phyloP scores from a whole-genome alignment of 768 basidiomycete species.

The Termitomyces sp. region DNA sequence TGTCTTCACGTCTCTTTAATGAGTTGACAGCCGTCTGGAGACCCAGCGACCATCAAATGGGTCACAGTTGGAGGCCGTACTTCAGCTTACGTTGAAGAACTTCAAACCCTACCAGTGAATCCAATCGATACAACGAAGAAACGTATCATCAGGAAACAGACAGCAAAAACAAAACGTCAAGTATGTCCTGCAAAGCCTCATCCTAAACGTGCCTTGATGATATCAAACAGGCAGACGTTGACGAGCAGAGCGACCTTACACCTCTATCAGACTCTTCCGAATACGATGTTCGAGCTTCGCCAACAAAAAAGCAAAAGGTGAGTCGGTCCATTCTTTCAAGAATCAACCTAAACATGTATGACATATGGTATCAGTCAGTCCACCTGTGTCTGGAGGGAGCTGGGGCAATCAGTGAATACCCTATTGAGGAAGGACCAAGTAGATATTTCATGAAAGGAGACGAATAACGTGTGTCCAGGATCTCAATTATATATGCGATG shows the following conservation, averaged over 20 bases:
- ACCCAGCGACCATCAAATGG: constrained; percentile 71
- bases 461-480: too few relatives aligned
- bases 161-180: constrained; percentile 1
- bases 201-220: not conserved
- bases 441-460: not conserved
- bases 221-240: constrained; percentile 6
- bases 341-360: not conserved
- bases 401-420: not conserved
- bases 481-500: too few relatives aligned
- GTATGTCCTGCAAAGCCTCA: not conserved
- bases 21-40: constrained; percentile 56
- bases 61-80: constrained; percentile 75
- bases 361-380: not conserved
- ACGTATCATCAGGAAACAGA: constrained; percentile 7
- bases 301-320: constrained; percentile 2
- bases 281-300: constrained; percentile 1
- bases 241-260: constrained; percentile 20
- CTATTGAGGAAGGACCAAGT: not conserved
- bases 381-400: too few relatives aligned
- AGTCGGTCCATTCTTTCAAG: not conserved
- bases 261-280: constrained; percentile 18
- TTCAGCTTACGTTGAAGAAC: constrained; percentile 65
- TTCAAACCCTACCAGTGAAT: constrained; percentile 40
- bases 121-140: not conserved
- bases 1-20: not conserved